Evolutionary conservation across 1,139 yeast species (phyloP), one percentile per base, ranked within the genome.

Genomic region (Lodderomyces theae): DNA sequence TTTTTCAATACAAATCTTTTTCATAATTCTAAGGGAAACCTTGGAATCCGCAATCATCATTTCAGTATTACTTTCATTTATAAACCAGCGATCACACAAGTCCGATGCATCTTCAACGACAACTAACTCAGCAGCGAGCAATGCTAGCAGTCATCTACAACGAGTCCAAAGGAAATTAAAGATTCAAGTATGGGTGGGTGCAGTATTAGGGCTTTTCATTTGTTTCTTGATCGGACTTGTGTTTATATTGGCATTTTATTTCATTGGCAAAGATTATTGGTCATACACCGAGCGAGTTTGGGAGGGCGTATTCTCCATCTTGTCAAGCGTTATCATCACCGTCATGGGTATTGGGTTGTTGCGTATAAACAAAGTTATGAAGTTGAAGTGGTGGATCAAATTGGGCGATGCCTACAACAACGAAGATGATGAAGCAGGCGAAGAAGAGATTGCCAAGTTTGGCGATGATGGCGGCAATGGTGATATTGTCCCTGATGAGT

Each of bases 291-390:
- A 89, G 60, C 77, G 94, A 53, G 61, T 88, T 36, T 89, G 97
- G 97, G 97, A 89, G 66, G 96, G 96, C 36, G 65, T 82, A 8
- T 89, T 89, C 60, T 86, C 94, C 52, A 70, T 89, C 46, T 65
- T 88, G 46, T 89, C 96, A 5, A 79, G 94, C 21, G 54, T 82
- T 8, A 82, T 89, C 67, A 89, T 89, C 57, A 83, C 96, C 4
- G 67, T 85, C 40, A 88, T 89, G 96, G 97, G 97, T 36, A 65
- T 88, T 38, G 88, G 95, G 10, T 77, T 89, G 72, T 71, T 89
- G 50, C 72, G 96, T 51, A 78, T 89, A 58, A 88, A 87, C 64
- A 82, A 85, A 57, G 71, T 71, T 44, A 71, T 72, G 77, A 70
- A 72, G 52, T 63, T 69, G 32, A 71, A 72, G 53, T 72, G 77